A percentile compares a stretch with the other conserved stretches of the same genome.
Evolutionary conservation across 371 early-diverging fungal species (phyloP).

Genomic region (Choanephora cucurbitarum): DNA sequence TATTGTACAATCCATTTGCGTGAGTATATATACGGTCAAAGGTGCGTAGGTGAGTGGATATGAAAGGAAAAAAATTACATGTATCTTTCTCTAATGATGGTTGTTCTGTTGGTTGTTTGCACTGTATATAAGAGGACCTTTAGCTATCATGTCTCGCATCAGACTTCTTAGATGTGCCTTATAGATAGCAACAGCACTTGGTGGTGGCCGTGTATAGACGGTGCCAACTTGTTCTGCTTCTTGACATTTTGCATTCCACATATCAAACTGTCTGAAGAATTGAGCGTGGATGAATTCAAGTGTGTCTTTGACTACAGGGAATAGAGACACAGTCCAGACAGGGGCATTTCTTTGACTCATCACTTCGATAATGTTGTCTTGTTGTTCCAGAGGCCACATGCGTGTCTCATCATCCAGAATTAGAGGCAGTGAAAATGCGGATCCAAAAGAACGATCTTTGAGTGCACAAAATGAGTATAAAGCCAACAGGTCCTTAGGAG

Average conservation of each 20-base stretch:
- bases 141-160: constrained; percentile 60
- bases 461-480: constrained; percentile 68
- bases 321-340: constrained; percentile 74
- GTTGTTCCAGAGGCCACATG: constrained; percentile 81
- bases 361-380: constrained; percentile 80
- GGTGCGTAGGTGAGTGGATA: too few species aligned
- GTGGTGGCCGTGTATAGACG: constrained; percentile 34
- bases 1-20: neutral
- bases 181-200: constrained; percentile 58
- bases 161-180: constrained; percentile 66
- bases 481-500: constrained; percentile 74
- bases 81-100: neutral
- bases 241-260: constrained; percentile 32
- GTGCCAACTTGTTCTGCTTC: constrained; percentile 45
- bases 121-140: neutral
- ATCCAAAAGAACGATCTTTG: constrained; percentile 49
- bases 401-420: constrained; percentile 76
- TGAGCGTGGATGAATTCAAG: constrained; percentile 60
- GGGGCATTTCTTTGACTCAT: constrained; percentile 50
- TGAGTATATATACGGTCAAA: too few species aligned
- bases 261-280: constrained; percentile 65
- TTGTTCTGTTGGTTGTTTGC: neutral
- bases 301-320: constrained; percentile 67
- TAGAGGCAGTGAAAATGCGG: constrained; percentile 58
- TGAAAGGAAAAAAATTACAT: too few species aligned